Percentiles rank a stretch among this genome's conserved stretches.
Conservation (phyloP, 495 filamentous ascomycete genomes). For the Cudoniella acicularis region DNA sequence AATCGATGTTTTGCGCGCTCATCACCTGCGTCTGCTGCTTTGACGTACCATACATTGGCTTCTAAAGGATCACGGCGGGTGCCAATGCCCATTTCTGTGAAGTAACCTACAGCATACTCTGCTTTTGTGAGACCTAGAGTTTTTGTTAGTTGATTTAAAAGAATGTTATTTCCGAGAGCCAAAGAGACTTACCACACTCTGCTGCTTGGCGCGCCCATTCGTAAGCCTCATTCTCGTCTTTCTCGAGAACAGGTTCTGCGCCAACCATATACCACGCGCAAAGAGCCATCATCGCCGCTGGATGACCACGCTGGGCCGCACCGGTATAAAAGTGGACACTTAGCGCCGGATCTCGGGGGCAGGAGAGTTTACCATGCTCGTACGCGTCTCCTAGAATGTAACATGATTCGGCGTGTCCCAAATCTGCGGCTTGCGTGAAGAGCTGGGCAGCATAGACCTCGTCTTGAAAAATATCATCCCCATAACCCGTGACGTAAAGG, state of each 20-base stretch:
- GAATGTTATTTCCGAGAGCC: background rate
- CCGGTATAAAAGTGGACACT: conserved; percentile 97
- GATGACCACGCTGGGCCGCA: conserved; percentile 78
- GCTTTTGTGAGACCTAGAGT: conserved; percentile 79
- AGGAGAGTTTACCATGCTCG: conserved; percentile 83
- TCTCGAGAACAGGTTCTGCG: conserved; percentile 86
- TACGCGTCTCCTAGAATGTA: conserved; percentile 94
- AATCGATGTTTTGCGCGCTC: conserved; percentile 82
- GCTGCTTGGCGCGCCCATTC: conserved; percentile 91
- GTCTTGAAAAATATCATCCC: conserved; percentile 89
- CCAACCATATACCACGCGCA: conserved; percentile 99
- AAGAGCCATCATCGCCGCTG: conserved; percentile 95
- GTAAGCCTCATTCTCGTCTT: conserved; percentile 93
- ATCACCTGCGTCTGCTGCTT: conserved; percentile 89
- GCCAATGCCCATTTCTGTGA: conserved; percentile 97
- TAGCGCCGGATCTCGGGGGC: conserved; percentile 85
- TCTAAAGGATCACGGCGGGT: conserved; percentile 89
- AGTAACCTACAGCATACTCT: conserved; percentile 93
- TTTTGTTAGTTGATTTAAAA: conserved; percentile 12
- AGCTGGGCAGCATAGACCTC: conserved; percentile 88
- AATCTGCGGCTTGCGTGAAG: conserved; percentile 88
- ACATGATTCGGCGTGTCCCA: conserved; percentile 81
- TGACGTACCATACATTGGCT: conserved; percentile 98
- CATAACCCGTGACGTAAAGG: conserved; percentile 84
- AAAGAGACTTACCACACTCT: conserved; percentile 62